phyloP scores from a whole-genome alignment of 306 rosid species.

The Echinosophora koreensis region DNA sequence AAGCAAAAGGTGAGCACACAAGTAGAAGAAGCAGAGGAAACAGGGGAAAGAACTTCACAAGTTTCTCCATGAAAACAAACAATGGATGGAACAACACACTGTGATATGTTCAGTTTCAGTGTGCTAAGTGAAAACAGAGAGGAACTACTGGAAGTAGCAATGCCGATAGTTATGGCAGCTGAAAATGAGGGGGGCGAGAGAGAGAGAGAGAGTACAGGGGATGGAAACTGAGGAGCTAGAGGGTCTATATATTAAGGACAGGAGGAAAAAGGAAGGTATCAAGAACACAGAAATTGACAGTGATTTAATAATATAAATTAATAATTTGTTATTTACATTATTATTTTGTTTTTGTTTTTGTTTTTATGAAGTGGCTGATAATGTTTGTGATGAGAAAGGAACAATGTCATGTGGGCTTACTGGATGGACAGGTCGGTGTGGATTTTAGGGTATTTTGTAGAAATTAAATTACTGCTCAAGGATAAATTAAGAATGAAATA shows the following conservation, averaged over 20 bases:
- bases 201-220: conserved; percentile 46
- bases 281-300: conserved; percentile 51
- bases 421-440: conserved; percentile 73
- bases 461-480: conserved; percentile 45
- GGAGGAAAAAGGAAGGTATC: conserved; percentile 51
- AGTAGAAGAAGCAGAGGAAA: conserved; percentile 55
- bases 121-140: conserved; percentile 10
- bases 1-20: conserved; percentile 52
- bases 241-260: conserved; percentile 67
- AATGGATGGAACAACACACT: not conserved
- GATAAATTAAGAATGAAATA: not conserved
- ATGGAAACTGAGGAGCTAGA: conserved; percentile 56
- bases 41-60: conserved; percentile 50
- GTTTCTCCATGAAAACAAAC: conserved; percentile 57
- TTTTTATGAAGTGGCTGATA: conserved; percentile 55
- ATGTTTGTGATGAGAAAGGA: conserved; percentile 60
- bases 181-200: not conserved
- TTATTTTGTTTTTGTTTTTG: not conserved
- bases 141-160: conserved; percentile 43
- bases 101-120: not conserved
- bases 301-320: conserved; percentile 8
- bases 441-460: conserved; percentile 51
- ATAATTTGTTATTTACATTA: not conserved
- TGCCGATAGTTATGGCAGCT: conserved; percentile 49
- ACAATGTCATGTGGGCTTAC: conserved; percentile 78